These are phyloP conservation scores for Eruca vesicaria DNA, from an alignment of 441 rosid genomes.

Conservation along the genomic window DNA sequence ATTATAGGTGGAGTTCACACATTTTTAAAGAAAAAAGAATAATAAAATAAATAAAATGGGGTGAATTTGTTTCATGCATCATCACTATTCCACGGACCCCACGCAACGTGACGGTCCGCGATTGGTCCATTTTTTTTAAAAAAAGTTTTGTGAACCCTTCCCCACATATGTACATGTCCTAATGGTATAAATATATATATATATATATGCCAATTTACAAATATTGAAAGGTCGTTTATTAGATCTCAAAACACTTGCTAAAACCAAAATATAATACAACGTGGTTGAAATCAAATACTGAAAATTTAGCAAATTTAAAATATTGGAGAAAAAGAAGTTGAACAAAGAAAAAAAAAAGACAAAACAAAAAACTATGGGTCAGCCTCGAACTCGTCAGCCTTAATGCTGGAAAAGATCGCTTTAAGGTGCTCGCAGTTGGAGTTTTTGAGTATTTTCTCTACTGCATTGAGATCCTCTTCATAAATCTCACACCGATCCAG, in stretches of 20 bases:
- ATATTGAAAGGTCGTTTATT: neutral
- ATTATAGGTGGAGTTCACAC: too few species aligned
- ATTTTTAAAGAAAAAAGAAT: too few species aligned
- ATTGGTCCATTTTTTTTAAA: too few species aligned
- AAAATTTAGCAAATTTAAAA: neutral
- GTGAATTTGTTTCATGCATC: too few species aligned
- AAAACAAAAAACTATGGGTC: neutral
- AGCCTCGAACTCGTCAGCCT: too few species aligned
- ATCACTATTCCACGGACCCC: too few species aligned
- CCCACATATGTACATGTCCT: too few species aligned
- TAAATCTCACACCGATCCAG: neutral
- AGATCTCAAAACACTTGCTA: neutral
- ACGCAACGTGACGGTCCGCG: too few species aligned
- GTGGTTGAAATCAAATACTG: neutral
- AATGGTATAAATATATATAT: neutral
- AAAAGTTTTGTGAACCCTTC: too few species aligned
- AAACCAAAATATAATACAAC: neutral
- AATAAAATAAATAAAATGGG: too few species aligned
- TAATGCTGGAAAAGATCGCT: neutral
- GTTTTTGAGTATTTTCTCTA: neutral
- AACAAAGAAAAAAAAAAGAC: too few species aligned
- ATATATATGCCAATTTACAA: neutral
- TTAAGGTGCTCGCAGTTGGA: neutral
- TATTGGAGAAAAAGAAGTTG: neutral
- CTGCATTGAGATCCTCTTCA: neutral